Evolutionary conservation across 2,329 filamentous ascomycete genomes (phyloP).

Genomic region (Niveomyces coronatus): DNA sequence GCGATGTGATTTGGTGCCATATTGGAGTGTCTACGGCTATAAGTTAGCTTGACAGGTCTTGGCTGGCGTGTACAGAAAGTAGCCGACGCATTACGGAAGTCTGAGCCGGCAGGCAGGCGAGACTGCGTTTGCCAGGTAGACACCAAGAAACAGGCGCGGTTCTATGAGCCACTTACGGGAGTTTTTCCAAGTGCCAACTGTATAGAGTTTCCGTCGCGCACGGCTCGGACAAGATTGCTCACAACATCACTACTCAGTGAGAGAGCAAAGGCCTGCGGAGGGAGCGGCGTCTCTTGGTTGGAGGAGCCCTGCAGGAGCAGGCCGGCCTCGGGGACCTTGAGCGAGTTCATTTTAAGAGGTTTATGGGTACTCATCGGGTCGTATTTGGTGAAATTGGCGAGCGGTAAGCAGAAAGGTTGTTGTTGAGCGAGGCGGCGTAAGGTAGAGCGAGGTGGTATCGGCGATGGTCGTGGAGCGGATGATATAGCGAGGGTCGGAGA

Average conservation of each 20-base stretch:
- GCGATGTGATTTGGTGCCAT: slow-evolving; percentile 39
- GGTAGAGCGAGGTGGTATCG: background rate
- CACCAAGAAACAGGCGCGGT: background rate
- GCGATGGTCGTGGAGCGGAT: background rate
- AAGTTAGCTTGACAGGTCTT: slow-evolving; percentile 2
- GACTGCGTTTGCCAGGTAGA: background rate
- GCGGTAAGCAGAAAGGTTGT: slow-evolving; percentile 5
- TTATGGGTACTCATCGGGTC: background rate
- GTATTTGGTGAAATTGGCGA: too few species aligned
- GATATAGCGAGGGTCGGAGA: background rate
- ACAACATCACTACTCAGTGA: slow-evolving; percentile 47
- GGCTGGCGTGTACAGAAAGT: too few species aligned
- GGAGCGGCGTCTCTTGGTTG: slow-evolving; percentile 31
- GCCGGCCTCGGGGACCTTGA: slow-evolving; percentile 48
- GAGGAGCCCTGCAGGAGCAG: slow-evolving; percentile 45
- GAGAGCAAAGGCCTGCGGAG: slow-evolving; percentile 47
- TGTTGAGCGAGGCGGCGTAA: slow-evolving; percentile 1
- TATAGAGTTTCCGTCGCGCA: slow-evolving; percentile 45
- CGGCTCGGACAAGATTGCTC: slow-evolving; percentile 51
- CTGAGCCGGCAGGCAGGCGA: background rate
- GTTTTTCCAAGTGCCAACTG: slow-evolving; percentile 46
- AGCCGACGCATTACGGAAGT: too few species aligned
- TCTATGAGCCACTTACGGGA: slow-evolving; percentile 46
- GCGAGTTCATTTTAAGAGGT: slow-evolving; percentile 35
- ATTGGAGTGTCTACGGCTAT: slow-evolving; percentile 39